Evolutionary conservation across 2,329 filamentous ascomycete genomes (phyloP).

Genomic region (Aspergillus clavatus): DNA sequence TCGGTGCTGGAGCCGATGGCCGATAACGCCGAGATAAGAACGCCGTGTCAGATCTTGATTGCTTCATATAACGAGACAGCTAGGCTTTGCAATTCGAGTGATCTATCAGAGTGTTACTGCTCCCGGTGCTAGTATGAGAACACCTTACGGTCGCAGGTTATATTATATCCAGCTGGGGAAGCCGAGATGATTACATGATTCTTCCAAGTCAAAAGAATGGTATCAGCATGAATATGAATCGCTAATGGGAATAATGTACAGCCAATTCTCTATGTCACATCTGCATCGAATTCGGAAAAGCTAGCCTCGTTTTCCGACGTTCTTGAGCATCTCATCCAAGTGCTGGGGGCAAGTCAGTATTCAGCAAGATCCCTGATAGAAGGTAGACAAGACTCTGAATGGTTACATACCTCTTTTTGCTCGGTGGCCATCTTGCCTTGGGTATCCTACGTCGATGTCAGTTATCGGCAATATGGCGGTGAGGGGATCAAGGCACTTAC

Average conservation of each 20-base stretch:
- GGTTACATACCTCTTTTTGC: conserved; percentile 55
- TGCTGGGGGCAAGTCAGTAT: conserved; percentile 27
- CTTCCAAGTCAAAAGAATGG: no score
- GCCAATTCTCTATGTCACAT: conserved; percentile 3
- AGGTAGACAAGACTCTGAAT: conserved; percentile 11
- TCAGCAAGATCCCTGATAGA: neutral
- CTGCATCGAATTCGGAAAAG: neutral
- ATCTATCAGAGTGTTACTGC: no score
- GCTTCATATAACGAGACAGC: no score
- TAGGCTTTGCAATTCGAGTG: no score
- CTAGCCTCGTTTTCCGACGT: conserved; percentile 27
- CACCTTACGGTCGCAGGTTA: no score
- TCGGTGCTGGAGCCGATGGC: conserved; percentile 1
- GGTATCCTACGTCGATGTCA: conserved; percentile 35
- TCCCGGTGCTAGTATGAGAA: no score
- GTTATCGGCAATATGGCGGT: neutral
- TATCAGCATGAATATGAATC: neutral
- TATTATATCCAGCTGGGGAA: no score
- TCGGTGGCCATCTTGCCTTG: conserved; percentile 55
- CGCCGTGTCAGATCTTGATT: no score
- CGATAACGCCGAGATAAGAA: conserved; percentile 1
- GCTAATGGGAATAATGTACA: neutral
- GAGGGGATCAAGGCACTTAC: conserved; percentile 37
- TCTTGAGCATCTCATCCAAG: conserved; percentile 39
- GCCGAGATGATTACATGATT: no score